Conservation (phyloP, 2,329 filamentous ascomycete species). For the Ascochyta fabae region DNA sequence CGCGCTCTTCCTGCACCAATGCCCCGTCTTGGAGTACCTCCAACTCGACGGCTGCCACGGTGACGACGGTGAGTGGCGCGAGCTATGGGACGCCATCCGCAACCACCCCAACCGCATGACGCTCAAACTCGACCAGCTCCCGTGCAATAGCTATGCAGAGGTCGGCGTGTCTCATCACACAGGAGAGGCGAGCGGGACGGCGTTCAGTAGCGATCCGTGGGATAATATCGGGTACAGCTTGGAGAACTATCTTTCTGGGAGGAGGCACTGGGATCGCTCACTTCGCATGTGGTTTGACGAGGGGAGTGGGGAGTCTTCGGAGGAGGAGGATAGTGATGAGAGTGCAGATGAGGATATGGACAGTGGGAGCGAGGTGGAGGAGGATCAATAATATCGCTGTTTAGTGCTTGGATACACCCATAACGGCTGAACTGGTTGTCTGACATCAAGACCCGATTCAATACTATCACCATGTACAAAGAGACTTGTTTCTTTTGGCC, state of each 20-base stretch:
- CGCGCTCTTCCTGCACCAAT: not conserved
- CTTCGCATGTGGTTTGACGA: not conserved
- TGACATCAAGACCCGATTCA: too few species aligned
- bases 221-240: not conserved
- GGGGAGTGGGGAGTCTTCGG: not conserved
- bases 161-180: not conserved
- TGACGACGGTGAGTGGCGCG: not conserved
- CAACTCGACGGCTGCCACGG: not conserved
- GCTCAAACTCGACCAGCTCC: not conserved
- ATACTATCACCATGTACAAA: too few species aligned
- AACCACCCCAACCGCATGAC: not conserved
- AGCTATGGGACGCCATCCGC: constrained; percentile 1
- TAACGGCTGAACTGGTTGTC: too few species aligned
- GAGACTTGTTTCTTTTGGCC: too few species aligned
- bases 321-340: not conserved
- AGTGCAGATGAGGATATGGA: too few species aligned
- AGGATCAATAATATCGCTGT: too few species aligned
- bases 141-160: not conserved
- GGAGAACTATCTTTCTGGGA: not conserved
- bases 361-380: too few species aligned
- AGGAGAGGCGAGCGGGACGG: not conserved
- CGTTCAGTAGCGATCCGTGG: not conserved
- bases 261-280: not conserved
- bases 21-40: not conserved
- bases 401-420: too few species aligned